Conservation (phyloP, 2,329 filamentous ascomycete species). For the Trichoderma endophyticum region DNA sequence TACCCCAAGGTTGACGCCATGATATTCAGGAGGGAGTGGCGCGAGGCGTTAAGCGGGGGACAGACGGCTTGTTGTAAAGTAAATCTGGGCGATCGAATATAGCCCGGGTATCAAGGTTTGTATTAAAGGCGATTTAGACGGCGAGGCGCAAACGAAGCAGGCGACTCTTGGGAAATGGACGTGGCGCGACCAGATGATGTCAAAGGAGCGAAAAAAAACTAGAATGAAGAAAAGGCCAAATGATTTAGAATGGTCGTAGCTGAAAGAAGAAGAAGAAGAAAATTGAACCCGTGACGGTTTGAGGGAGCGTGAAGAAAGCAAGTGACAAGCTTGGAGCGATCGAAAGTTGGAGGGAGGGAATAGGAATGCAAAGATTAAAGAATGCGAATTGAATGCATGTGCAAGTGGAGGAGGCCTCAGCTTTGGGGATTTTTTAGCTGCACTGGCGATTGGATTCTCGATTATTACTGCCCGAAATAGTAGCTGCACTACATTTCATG, state of each 20-base stretch:
- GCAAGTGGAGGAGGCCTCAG: conserved; percentile 5
- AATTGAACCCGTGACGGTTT: not conserved
- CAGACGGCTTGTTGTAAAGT: not conserved
- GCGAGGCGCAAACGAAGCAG: not conserved
- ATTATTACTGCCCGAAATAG: not conserved
- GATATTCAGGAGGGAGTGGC: not conserved
- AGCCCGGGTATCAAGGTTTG: not conserved
- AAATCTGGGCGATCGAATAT: not conserved
- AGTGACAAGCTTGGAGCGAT: not conserved
- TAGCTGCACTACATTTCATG: not conserved
- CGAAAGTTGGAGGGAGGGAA: not conserved
- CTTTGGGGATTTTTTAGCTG: not conserved
- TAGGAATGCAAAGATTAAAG: not conserved
- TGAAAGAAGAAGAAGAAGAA: too few relatives aligned
- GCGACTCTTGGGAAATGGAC: not conserved
- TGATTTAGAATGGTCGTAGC: too few relatives aligned
- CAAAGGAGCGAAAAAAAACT: not conserved
- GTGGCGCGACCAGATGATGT: not conserved
- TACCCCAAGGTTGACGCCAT: conserved; percentile 15
- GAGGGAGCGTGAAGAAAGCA: not conserved
- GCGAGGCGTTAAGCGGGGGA: not conserved
- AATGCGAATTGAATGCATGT: not conserved
- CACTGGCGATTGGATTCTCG: not conserved
- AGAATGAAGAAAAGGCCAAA: too few relatives aligned
- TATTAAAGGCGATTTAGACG: not conserved